phyloP scores from a whole-genome alignment of 1,284 basidiomycete species.

The Meripilus lineatus region DNA sequence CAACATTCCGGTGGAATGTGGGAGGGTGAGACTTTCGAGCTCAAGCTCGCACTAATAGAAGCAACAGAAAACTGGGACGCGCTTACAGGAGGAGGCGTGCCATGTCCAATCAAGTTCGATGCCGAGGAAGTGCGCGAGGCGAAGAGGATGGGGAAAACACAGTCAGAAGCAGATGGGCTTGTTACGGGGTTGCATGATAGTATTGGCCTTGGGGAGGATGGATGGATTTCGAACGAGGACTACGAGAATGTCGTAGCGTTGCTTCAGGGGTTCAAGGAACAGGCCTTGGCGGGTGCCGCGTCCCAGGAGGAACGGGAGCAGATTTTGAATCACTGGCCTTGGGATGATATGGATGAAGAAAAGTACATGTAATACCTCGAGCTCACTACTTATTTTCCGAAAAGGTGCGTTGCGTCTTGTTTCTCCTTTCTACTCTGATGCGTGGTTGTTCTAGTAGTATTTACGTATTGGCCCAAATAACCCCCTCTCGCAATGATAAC shows the following conservation, averaged over 20 bases:
- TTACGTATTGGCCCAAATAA: too few relatives aligned
- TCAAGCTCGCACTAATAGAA: slow-evolving; percentile 37
- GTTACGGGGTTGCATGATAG: slow-evolving; percentile 23
- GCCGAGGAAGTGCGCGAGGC: slow-evolving; percentile 36
- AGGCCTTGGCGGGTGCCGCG: slow-evolving; percentile 21
- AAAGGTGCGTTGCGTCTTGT: too few relatives aligned
- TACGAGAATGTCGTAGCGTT: slow-evolving; percentile 33
- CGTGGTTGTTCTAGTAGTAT: too few relatives aligned
- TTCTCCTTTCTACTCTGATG: too few relatives aligned
- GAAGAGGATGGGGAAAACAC: slow-evolving; percentile 28
- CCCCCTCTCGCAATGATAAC: too few relatives aligned
- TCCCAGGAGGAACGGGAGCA: slow-evolving; percentile 29
- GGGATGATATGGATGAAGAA: slow-evolving; percentile 43
- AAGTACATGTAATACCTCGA: slow-evolving; percentile 34
- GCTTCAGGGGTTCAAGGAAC: slow-evolving; percentile 29
- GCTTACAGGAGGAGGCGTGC: slow-evolving; percentile 30
- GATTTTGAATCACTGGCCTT: slow-evolving; percentile 36
- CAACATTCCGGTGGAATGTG: slow-evolving; percentile 32
- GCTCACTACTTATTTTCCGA: too few relatives aligned
- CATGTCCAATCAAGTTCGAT: slow-evolving; percentile 44
- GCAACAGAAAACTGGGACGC: slow-evolving; percentile 32
- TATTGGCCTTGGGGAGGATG: slow-evolving; percentile 31
- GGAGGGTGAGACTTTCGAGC: slow-evolving; percentile 40
- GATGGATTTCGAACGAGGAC: slow-evolving; percentile 35
- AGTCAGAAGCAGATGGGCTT: slow-evolving; percentile 26